Conservation (phyloP, 2,329 filamentous ascomycete species). For the Sclerotiophoma versabilis region DNA sequence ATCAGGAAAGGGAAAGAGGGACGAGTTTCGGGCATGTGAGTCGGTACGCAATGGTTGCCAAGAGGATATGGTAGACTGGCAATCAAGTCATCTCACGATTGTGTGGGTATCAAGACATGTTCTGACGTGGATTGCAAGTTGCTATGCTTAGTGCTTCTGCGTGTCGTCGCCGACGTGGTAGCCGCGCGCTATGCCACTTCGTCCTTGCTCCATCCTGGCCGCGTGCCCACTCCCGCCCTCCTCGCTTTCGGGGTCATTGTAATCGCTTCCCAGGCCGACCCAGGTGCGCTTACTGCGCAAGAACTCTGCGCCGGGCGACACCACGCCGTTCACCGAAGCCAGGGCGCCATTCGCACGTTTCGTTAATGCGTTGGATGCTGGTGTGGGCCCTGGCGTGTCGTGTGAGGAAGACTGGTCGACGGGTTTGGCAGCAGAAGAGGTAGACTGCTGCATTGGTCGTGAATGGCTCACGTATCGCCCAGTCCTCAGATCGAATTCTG, state of each 20-base stretch:
- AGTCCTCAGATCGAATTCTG: slow-evolving; percentile 91
- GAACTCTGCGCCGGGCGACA: slow-evolving; percentile 92
- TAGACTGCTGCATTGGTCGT: slow-evolving; percentile 66
- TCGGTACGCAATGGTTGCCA: slow-evolving; percentile 94
- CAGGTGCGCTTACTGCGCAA: slow-evolving; percentile 83
- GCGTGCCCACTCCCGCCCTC: slow-evolving; percentile 65
- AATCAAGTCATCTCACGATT: no score
- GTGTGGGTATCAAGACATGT: no score
- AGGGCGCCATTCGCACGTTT: slow-evolving; percentile 73
- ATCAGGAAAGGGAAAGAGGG: slow-evolving; percentile 56
- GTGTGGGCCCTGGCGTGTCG: slow-evolving; percentile 7
- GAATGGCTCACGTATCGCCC: slow-evolving; percentile 82
- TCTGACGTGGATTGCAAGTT: no score
- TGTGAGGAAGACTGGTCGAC: background rate
- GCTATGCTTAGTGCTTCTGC: slow-evolving; percentile 29
- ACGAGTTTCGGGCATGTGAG: slow-evolving; percentile 71
- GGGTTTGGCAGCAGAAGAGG: background rate
- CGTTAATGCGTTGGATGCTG: slow-evolving; percentile 63
- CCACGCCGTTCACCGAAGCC: slow-evolving; percentile 80
- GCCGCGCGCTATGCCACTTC: slow-evolving; percentile 85
- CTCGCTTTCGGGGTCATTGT: slow-evolving; percentile 62
- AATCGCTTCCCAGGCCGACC: slow-evolving; percentile 91
- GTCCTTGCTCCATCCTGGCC: slow-evolving; percentile 80
- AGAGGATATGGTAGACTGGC: slow-evolving; percentile 84
- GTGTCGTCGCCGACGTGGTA: slow-evolving; percentile 78